phyloP scores from a whole-genome alignment of 2,329 filamentous ascomycete species.

The Ascochyta rabiei region DNA sequence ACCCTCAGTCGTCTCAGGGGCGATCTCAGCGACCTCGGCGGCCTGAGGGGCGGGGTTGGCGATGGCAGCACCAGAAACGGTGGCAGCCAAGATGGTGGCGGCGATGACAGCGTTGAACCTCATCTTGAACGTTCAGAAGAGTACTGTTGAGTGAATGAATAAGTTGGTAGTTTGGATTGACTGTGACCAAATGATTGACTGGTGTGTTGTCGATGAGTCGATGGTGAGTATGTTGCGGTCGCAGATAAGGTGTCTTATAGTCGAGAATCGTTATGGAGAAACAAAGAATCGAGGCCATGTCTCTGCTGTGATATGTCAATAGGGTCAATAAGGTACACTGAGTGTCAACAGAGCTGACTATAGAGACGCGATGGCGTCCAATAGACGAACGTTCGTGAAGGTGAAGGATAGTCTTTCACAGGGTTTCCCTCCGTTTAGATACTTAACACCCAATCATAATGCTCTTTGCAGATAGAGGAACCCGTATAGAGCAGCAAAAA shows the following conservation, averaged over 20 bases:
- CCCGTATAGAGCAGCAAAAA: constrained; percentile 7
- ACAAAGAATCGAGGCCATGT: constrained; percentile 4
- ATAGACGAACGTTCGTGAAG: constrained; percentile 8
- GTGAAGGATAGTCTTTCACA: constrained; percentile 23
- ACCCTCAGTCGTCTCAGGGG: background rate
- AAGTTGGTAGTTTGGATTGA: constrained; percentile 9
- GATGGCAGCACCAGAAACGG: constrained; percentile 46
- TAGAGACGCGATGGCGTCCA: constrained; percentile 15
- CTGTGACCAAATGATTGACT: constrained; percentile 20
- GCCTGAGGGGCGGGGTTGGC: constrained; percentile 29
- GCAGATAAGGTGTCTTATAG: background rate
- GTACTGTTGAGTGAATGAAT: constrained; percentile 14
- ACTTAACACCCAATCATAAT: constrained; percentile 5
- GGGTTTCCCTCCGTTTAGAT: constrained; percentile 16
- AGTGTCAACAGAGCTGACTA: constrained; percentile 16
- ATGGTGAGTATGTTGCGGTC: constrained; percentile 18
- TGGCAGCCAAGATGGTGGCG: constrained; percentile 50
- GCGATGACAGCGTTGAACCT: constrained; percentile 54
- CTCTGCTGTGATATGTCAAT: constrained; percentile 14
- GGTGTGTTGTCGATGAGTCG: constrained; percentile 6
- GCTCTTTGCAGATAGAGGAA: background rate
- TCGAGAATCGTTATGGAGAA: background rate
- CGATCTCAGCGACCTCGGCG: constrained; percentile 23
- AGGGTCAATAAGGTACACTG: constrained; percentile 27
- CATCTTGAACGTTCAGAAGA: constrained; percentile 50